A percentile compares a stretch with the other conserved stretches of the same genome.
Evolutionary conservation across 1,284 basidiomycete species (phyloP).

Genomic region (Microbotryum intermedium): DNA sequence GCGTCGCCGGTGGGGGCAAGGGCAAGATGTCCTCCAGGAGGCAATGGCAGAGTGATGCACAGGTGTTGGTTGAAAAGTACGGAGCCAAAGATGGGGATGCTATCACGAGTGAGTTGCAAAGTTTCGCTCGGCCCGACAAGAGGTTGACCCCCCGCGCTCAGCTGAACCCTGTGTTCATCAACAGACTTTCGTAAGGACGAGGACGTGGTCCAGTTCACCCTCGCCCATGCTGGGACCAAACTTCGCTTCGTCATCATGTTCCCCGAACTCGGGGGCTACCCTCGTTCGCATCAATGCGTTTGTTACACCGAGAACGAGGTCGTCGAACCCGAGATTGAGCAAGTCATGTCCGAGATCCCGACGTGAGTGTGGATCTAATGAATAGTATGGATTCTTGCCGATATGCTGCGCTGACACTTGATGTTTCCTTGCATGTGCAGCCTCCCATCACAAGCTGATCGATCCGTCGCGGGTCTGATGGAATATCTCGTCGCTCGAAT

Average conservation of each 20-base stretch:
- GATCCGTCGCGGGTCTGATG: constrained; percentile 23
- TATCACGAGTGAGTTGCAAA: constrained; percentile 10
- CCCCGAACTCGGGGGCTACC: constrained; percentile 26
- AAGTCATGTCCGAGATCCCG: constrained; percentile 13
- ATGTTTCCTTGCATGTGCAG: neutral
- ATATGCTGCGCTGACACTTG: neutral
- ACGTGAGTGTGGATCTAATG: constrained; percentile 2
- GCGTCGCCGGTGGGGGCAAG: neutral
- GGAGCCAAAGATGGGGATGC: neutral
- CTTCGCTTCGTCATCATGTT: constrained; percentile 19
- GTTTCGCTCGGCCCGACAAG: neutral
- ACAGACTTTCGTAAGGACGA: constrained; percentile 22
- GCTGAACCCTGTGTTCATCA: neutral
- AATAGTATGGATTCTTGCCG: neutral
- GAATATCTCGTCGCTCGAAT: constrained; percentile 19
- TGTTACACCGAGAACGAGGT: constrained; percentile 21
- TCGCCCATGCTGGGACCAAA: constrained; percentile 3
- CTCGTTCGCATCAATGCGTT: constrained; percentile 12
- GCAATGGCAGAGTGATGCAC: constrained; percentile 17
- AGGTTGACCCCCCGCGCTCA: neutral
- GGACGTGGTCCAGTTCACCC: constrained; percentile 15
- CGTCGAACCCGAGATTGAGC: constrained; percentile 5
- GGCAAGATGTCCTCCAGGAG: constrained; percentile 25
- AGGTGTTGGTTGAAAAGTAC: neutral
- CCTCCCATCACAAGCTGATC: constrained; percentile 11